Evolutionary conservation across 768 basidiomycete species (phyloP), one percentile per base, ranked within the genome.

Genomic region (Pluteus cervinus): DNA sequence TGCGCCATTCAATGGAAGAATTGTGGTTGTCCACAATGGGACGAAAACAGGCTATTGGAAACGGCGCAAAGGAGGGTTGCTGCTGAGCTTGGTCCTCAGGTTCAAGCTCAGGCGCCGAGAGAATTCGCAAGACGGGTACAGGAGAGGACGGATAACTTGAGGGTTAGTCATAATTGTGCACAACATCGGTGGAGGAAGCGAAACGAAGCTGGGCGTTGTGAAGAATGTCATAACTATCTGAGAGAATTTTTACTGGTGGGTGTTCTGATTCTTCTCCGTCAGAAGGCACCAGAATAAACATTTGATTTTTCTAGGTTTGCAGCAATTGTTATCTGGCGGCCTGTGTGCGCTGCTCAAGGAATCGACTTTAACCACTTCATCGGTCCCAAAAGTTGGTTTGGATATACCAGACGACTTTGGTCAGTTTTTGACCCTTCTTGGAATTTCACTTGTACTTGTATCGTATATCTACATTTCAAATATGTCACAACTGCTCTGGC

Each of bases 21-120:
- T 0, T 87, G 83, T 39, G 4, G 2, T 0, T 86, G 83, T 42
- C 60, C 61, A 0, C 77, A 78, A 30, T 85, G 81, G 79, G 79
- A 84, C 5, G 82, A 84, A 40, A 35, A 46, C 0, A 54, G 61
- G 4, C 46, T 65, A 24, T 12, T 69, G 21, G 59, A 44, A 3
- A 67, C 60, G 3, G 79, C 76, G 0, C 60, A 66, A 39, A 58
- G 59, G 20, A 59, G 70, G 15, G 73, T 75, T 14, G 62, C 70
- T 39, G 58, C 61, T 28, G 61, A 66, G 25, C 41, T 69, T 28
- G 57, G 65, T 2, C 41, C 50, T 4, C 41, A 37, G 15, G 54
- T 50, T 2, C 51, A 48, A 10, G 49, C 46, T 3, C 45, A 40
- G 2, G 57, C 58, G 8, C 70, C 62, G 4, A 48, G 29, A 0